Evolutionary conservation across 2,329 filamentous ascomycete genomes (phyloP).

Genomic region (Aspergillus alliaceus): DNA sequence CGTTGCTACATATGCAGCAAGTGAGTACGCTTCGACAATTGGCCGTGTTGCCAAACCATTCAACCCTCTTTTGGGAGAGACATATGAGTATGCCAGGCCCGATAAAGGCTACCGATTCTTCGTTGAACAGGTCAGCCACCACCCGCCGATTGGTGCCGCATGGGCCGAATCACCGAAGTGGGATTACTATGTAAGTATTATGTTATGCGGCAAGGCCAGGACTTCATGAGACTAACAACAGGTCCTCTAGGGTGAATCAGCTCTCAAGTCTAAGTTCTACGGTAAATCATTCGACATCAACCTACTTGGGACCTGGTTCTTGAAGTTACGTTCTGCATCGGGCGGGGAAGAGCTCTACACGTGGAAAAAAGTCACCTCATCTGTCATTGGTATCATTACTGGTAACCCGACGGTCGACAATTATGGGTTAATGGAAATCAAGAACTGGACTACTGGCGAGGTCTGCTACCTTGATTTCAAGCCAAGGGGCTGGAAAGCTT

Average conservation of each 20-base stretch:
- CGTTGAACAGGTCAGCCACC: constrained; percentile 96
- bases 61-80: constrained; percentile 93
- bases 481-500: constrained; percentile 90
- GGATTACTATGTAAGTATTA: constrained; percentile 72
- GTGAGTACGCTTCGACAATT: constrained; percentile 95
- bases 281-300: constrained; percentile 98
- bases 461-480: constrained; percentile 91
- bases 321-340: constrained; percentile 73
- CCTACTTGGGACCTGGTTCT: constrained; percentile 94
- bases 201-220: neutral
- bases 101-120: constrained; percentile 99
- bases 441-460: constrained; percentile 95
- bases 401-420: constrained; percentile 97
- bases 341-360: constrained; percentile 87
- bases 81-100: constrained; percentile 91
- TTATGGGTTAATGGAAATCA: constrained; percentile 94
- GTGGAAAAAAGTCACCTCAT: constrained; percentile 98
- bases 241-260: constrained; percentile 73
- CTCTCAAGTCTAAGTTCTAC: constrained; percentile 94
- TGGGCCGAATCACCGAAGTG: constrained; percentile 90
- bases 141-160: constrained; percentile 90
- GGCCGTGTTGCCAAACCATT: constrained; percentile 97
- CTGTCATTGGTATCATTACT: constrained; percentile 97
- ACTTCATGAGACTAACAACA: neutral
- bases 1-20: constrained; percentile 91